Evolutionary conservation across 192 early-diverging fungal genomes (phyloP), one percentile per base, ranked within the genome.

Genomic region (Entomortierella parvispora): DNA sequence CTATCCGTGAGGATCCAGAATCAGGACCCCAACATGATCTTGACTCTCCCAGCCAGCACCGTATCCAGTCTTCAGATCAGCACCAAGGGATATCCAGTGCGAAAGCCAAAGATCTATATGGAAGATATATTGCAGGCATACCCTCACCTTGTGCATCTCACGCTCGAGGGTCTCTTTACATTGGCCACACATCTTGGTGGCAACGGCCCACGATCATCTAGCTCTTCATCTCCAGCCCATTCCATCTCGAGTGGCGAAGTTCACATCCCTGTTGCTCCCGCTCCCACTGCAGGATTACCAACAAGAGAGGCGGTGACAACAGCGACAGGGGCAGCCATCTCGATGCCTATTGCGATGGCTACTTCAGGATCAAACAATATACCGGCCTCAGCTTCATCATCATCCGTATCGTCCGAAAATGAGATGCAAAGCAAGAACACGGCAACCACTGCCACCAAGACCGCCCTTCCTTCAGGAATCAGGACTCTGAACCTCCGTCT

Each of bases 81-180:
- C 32, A 77, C 61, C 25, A 63, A 55, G 22, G 66, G 74, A 0
- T 58, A 68, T 14, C 74, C 74, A 0, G 54, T 52, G 23, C 48
- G 53, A 14, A 68, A 68, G 18, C 65, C 65, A 15, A 61, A 61
- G 7, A 14, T 77, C 32, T 64, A 53, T 28, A 63, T 77, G 53
- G 74, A 77, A n/a, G 61, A 77, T 31, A 63, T 77, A 43, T 61
- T 77, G 15, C 20, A 14, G 3, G 45, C 74, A 7, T 77, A 68
- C 20, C 74, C 74, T 0, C 47, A 58, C 40, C 74, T 77, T 1
- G 43, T 68, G 29, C 34, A 63, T 17, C 29, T 77, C 29, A 64
- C 54, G 5, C 43, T 77, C 20, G 74, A 77, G 25, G 74, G 74
- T 0, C 48, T 68, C 3, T 77, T 63, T 20, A 64, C 55, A 18